Evolutionary conservation across 2,329 filamentous ascomycete genomes (phyloP).

Genomic region (Neurospora sp.): DNA sequence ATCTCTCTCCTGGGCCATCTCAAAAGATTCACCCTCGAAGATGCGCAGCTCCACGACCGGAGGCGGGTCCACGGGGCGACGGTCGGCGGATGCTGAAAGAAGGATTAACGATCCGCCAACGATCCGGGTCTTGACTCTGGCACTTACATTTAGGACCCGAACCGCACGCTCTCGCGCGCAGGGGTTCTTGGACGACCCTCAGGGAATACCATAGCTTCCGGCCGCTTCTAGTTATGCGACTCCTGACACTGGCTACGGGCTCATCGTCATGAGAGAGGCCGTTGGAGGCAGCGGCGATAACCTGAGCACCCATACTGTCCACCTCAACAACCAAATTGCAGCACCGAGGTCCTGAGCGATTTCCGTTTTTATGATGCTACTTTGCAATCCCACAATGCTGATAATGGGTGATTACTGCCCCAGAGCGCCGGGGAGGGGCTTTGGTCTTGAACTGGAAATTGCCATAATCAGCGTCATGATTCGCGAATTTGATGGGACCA

Average conservation of each 20-base stretch:
- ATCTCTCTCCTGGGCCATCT: conserved; percentile 54
- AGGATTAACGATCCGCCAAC: conserved; percentile 4
- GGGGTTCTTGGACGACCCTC: conserved; percentile 84
- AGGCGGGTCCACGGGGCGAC: conserved; percentile 85
- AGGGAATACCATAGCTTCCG: conserved; percentile 72
- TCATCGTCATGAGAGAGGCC: conserved; percentile 15
- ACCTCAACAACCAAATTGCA: not conserved
- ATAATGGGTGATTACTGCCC: not conserved
- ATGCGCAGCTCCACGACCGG: conserved; percentile 89
- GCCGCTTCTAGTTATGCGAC: conserved; percentile 60
- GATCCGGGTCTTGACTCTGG: not conserved
- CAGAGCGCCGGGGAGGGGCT: not conserved
- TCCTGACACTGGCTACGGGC: conserved; percentile 21
- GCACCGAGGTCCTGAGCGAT: not conserved
- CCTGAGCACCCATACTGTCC: conserved; percentile 15
- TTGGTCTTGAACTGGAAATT: not conserved
- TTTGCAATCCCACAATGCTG: not conserved
- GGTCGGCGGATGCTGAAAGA: conserved; percentile 63
- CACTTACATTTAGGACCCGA: conserved; percentile 88
- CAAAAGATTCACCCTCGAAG: conserved; percentile 58
- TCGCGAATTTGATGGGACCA: not conserved
- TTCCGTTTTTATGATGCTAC: not conserved
- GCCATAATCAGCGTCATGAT: not conserved
- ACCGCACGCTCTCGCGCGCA: conserved; percentile 88
- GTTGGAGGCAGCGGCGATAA: conserved; percentile 15